Evolutionary conservation across 495 filamentous ascomycete genomes (phyloP), one percentile per base, ranked within the genome.

Genomic region (Staphylotrichum longicolle): DNA sequence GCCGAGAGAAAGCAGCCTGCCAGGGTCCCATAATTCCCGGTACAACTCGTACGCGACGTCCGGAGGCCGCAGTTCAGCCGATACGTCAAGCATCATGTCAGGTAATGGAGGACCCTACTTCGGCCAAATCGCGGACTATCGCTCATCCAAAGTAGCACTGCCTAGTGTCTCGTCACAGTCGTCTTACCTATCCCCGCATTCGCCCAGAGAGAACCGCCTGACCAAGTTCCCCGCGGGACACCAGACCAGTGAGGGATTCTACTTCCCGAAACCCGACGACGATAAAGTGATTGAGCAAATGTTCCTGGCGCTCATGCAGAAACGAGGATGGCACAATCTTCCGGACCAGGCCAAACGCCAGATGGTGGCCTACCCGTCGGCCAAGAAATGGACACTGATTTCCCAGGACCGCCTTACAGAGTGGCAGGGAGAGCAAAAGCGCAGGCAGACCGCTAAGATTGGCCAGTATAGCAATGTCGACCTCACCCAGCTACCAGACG

Each of bases 321-420:
- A 98, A 74, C 86, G 94, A 70, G 94, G 93, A 58, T 98, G 91
- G 88, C 91, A 95, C 74, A 92, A 93, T 70, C 82, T 98, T 55
- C 94, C 94, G n/a, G 94, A 98, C 66, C 91, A 96, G 74, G 95
- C 93, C 33, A 85, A 88, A 65, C 82, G 93, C 61, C 94, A 98
- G 75, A 97, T 98, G 91, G 80, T 92, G 73, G 90, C 91, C 14
- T 98, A 98, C 68, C 90, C 91, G 11, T 82, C 93, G 33, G 83
- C 84, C 48, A 98, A 98, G 78, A 98, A 98, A 78, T 98, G 94
- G 94, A 95, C 91, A 2, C 80, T 98, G 61, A 91, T 98, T 53
- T 87, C 97, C 71, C 93, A 98, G 71, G 94, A 98, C 77, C 87
- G 91, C 41, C 78, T 98, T 69, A 88, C 91, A 3, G 95, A 98